Conservation (phyloP, 2,329 filamentous ascomycete species). For the Clonostachys solani region DNA sequence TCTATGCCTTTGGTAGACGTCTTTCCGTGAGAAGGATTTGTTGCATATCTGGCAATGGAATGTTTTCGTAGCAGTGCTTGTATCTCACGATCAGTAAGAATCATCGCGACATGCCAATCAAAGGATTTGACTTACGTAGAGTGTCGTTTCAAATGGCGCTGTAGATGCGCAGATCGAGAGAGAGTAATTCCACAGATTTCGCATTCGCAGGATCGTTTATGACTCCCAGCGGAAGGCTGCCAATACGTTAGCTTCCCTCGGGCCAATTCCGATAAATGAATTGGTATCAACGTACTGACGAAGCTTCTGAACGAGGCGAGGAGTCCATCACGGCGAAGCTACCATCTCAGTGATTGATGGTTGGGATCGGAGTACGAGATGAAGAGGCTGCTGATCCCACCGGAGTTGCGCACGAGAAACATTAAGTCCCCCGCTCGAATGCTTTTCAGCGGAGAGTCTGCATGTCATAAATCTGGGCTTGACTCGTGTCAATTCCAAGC, state of each 20-base stretch:
- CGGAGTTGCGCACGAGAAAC: no score
- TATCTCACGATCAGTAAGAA: neutral
- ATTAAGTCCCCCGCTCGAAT: no score
- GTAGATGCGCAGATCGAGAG: neutral
- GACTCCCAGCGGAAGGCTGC: neutral
- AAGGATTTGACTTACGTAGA: neutral
- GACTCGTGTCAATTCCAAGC: no score
- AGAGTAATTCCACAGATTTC: neutral
- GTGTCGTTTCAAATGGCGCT: neutral
- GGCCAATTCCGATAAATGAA: neutral
- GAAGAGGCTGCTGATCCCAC: no score
- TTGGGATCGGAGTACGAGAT: no score
- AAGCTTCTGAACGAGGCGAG: neutral
- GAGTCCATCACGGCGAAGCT: neutral
- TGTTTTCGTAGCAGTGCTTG: neutral
- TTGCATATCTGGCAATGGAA: neutral
- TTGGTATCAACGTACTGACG: neutral
- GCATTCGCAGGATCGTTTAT: neutral
- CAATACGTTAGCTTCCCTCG: neutral
- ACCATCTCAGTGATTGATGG: no score
- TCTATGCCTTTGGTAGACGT: constrained; percentile 19
- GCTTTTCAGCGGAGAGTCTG: no score
- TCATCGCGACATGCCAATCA: neutral
- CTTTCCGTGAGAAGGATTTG: constrained; percentile 11
- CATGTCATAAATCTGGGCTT: no score